Evolutionary conservation across 805 yeast genomes (phyloP), one percentile per base, ranked within the genome.

Genomic region (Sugiyamaella mastotermitis): DNA sequence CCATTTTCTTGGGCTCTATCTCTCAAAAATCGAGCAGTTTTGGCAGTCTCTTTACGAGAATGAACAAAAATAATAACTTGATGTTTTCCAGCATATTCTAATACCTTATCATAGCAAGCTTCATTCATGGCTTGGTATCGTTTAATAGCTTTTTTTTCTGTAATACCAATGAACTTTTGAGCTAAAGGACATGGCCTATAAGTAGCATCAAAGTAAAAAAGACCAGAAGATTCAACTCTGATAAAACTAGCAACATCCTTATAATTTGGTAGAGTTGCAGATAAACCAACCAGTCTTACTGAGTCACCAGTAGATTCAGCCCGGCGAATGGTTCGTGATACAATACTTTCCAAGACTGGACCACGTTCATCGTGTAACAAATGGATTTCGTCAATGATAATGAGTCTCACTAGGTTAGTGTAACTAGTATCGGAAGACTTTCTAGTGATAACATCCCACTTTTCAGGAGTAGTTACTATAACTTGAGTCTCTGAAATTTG

Each of bases 401-500:
- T 60, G 16, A 90, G 67, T 28, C 74, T 70, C 1, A 86, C 92
- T 1, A 77, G 62, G 24, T 72, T 68, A 1, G 79, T 72, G 49
- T 78, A 80, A 17, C 81, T 73, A 2, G 75, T 65, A 43, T 83
- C 90, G 15, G 76, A 68, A 30, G 71, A 69, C 52, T 90, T 90
- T 62, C 98, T 72, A 0, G 96, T 88, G 11, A 88, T 80, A 15
- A 92, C 84, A 62, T 92, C 97, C 97, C 97, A 90, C 55, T 88
- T 90, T 55, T 92, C 98, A 0, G 97, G 97, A 0, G 98, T 90
- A 0, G 96, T 84, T 1, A 90, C 94, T 34, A 90, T 64, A 4
- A 90, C 61, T 50, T 90, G 95, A 0, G 95, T 82, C 31, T 78
- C 78, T 1, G 71, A 60, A 21, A 90, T 78, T 56, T 90, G 94